Percentiles rank a stretch among this genome's conserved stretches.
Evolutionary conservation across 2,329 filamentous ascomycete species (phyloP).

Genomic region (Pestalotiopsis sp.): DNA sequence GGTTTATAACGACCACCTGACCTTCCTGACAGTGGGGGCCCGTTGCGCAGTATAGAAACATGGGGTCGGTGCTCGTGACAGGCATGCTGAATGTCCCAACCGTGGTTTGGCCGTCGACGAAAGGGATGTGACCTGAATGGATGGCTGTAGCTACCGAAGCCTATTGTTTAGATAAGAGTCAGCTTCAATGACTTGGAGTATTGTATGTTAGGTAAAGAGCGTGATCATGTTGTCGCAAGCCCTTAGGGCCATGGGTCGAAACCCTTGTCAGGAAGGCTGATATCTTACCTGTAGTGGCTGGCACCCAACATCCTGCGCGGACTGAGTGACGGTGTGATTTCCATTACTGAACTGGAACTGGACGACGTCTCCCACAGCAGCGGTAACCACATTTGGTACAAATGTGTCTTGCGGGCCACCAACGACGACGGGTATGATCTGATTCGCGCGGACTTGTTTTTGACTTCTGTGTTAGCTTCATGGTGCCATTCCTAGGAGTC

Average conservation of each 20-base stretch:
- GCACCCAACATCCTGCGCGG: conserved; percentile 37
- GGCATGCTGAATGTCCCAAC: conserved; percentile 51
- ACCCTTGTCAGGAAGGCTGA: not conserved
- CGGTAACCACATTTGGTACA: conserved; percentile 38
- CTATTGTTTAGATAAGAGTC: not conserved
- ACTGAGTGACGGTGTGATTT: conserved; percentile 48
- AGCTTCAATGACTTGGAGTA: not conserved
- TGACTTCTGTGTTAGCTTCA: not conserved
- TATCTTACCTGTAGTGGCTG: conserved; percentile 35
- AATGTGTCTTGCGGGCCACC: conserved; percentile 40
- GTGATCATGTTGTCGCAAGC: not conserved
- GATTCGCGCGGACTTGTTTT: conserved; percentile 16
- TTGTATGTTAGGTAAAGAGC: too few species aligned
- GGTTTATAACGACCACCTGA: conserved; percentile 55
- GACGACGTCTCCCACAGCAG: conserved; percentile 39
- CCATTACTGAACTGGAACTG: conserved; percentile 46
- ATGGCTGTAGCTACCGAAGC: conserved; percentile 33
- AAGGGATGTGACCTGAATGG: conserved; percentile 45
- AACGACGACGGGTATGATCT: conserved; percentile 38
- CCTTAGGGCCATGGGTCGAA: not conserved
- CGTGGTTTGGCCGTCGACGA: conserved; percentile 33
- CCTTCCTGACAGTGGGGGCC: conserved; percentile 51
- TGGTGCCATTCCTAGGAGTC: not conserved
- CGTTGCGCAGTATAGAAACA: conserved; percentile 55
- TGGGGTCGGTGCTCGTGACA: conserved; percentile 44